Percentiles rank a stretch among this genome's conserved stretches.
These are phyloP conservation scores for Trichosporon sp. DNA, from an alignment of 1,284 basidiomycete genomes.

Conservation along the genomic window DNA sequence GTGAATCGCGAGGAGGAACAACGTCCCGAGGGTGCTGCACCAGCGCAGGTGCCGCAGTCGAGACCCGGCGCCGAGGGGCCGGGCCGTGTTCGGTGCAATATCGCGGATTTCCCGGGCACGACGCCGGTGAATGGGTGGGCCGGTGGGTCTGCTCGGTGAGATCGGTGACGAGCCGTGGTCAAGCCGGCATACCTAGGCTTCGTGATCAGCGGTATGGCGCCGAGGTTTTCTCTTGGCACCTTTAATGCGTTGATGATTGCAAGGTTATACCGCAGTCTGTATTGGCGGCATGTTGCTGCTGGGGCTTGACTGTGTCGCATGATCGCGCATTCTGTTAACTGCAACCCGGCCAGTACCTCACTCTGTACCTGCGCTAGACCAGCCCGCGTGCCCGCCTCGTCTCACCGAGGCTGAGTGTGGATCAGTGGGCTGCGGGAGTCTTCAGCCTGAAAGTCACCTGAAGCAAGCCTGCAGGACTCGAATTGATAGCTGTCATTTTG, in stretches of 20 bases:
- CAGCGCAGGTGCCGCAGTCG: not conserved
- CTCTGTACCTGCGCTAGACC: not conserved
- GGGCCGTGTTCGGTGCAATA: not conserved
- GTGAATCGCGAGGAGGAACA: not conserved
- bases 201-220: not conserved
- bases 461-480: not conserved
- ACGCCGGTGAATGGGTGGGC: not conserved
- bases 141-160: not conserved
- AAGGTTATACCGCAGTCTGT: too few relatives aligned
- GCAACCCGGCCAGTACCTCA: not conserved
- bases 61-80: not conserved
- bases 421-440: conserved; percentile 1
- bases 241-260: too few relatives aligned
- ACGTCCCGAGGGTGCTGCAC: not conserved
- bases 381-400: not conserved
- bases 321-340: not conserved
- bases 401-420: not conserved
- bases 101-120: not conserved
- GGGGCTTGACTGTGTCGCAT: too few relatives aligned
- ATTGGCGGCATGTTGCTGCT: not conserved
- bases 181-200: not conserved
- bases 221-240: not conserved
- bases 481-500: not conserved
- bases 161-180: not conserved
- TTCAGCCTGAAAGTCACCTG: too few relatives aligned